phyloP scores from a whole-genome alignment of 176 grass and related monocot genomes.

The Dactylis glomerata region DNA sequence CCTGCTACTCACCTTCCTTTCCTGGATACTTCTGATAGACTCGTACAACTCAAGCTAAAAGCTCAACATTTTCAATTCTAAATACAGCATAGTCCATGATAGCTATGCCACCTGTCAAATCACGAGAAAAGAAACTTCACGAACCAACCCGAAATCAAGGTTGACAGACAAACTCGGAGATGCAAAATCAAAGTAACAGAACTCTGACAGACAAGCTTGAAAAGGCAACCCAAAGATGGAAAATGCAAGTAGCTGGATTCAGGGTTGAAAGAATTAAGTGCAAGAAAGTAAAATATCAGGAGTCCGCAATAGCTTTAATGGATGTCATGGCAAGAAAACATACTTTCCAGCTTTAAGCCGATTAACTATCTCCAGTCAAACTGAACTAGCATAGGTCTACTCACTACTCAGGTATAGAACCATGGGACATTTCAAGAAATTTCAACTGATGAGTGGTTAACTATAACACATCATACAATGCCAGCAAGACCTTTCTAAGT shows the following conservation, averaged over 20 bases:
- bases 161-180: background rate
- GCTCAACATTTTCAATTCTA: constrained; percentile 4
- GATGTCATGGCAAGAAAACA: background rate
- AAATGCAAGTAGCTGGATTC: background rate
- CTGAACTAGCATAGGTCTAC: background rate
- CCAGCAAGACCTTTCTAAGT: background rate
- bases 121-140: background rate
- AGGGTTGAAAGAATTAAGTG: background rate
- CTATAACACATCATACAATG: background rate
- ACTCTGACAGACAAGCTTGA: background rate
- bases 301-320: background rate
- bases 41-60: background rate
- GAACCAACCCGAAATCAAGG: background rate
- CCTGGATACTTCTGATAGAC: constrained; percentile 34
- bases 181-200: background rate
- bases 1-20: constrained; percentile 35
- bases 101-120: constrained; percentile 34
- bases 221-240: background rate
- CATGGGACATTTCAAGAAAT: background rate
- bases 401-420: background rate
- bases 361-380: background rate
- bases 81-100: constrained; percentile 13
- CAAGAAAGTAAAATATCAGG: background rate
- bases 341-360: background rate
- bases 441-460: too few relatives aligned